phyloP scores from a whole-genome alignment of 1,284 basidiomycete genomes.

The Cutaneotrichosporon mucoides region DNA sequence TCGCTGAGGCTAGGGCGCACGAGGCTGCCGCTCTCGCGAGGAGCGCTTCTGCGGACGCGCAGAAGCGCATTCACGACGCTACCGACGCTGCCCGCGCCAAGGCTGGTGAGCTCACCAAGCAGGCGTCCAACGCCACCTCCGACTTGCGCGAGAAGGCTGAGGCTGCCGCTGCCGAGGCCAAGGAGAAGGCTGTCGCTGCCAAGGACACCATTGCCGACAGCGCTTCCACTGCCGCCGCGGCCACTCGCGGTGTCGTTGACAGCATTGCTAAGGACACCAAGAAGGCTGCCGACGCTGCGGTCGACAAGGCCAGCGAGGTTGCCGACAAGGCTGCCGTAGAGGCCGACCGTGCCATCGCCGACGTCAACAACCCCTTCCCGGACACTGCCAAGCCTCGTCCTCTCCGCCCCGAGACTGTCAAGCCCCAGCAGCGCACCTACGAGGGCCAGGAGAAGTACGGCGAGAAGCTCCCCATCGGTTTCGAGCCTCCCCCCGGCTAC shows the following conservation, averaged over 20 bases:
- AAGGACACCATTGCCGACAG: slow-evolving; percentile 18
- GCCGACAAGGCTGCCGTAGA: slow-evolving; percentile 23
- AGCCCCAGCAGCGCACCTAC: slow-evolving; percentile 34
- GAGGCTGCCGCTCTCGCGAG: slow-evolving; percentile 27
- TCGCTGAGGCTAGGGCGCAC: slow-evolving; percentile 51
- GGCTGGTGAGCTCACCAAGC: slow-evolving; percentile 8
- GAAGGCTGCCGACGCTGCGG: slow-evolving; percentile 13
- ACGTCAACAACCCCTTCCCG: slow-evolving; percentile 28
- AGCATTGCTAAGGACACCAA: slow-evolving; percentile 26
- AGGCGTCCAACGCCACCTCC: slow-evolving; percentile 4
- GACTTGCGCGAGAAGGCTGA: slow-evolving; percentile 35
- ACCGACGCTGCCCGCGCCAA: slow-evolving; percentile 19
- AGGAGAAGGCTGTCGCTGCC: slow-evolving; percentile 18
- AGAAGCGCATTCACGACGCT: slow-evolving; percentile 27
- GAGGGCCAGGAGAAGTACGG: slow-evolving; percentile 59
- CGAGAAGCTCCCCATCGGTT: slow-evolving; percentile 75
- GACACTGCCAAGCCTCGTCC: slow-evolving; percentile 35
- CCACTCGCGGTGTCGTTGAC: slow-evolving; percentile 19
- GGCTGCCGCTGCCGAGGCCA: slow-evolving; percentile 19
- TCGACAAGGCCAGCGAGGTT: slow-evolving; percentile 10
- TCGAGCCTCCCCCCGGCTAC: slow-evolving; percentile 86
- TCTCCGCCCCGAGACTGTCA: slow-evolving; percentile 47
- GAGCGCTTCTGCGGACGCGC: slow-evolving; percentile 27
- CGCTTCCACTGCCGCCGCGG: not conserved
- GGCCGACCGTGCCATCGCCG: slow-evolving; percentile 1